Evolutionary conservation across 208 protist genomes (phyloP).

Genomic region (Leptomonas seymouri): DNA sequence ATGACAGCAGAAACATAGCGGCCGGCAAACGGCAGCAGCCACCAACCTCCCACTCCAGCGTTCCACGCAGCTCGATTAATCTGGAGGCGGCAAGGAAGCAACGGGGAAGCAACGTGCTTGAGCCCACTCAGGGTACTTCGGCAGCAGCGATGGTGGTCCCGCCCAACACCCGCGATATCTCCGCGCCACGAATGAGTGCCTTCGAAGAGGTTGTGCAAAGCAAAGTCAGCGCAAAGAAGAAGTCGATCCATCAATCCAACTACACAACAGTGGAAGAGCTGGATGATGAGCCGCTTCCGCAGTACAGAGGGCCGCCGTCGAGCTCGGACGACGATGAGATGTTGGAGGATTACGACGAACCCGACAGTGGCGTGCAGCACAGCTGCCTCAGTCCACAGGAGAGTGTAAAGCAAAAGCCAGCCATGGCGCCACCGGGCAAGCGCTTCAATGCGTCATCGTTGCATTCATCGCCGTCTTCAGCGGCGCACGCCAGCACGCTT

Average conservation of each 20-base stretch:
- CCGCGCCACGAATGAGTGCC: neutral
- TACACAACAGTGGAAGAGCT: constrained; percentile 21
- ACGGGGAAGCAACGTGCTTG: constrained; percentile 7
- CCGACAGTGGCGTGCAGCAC: neutral
- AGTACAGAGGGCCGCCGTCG: neutral
- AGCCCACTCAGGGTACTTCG: neutral
- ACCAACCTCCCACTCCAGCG: neutral
- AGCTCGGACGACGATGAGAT: constrained; percentile 7
- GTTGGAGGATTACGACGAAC: constrained; percentile 7
- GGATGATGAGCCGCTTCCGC: constrained; percentile 18
- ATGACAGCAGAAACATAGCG: neutral
- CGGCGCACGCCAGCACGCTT: constrained; percentile 10
- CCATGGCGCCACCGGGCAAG: neutral
- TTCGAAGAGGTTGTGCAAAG: neutral
- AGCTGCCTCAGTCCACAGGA: neutral
- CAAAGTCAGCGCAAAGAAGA: neutral
- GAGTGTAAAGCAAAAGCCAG: constrained; percentile 11
- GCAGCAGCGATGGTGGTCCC: constrained; percentile 10
- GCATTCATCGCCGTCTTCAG: neutral
- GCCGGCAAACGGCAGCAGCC: constrained; percentile 4
- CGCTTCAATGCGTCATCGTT: neutral
- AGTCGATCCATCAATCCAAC: constrained; percentile 16
- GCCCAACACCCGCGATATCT: constrained; percentile 16
- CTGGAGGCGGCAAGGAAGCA: neutral
- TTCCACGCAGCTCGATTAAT: neutral